Conservation (phyloP, 805 yeast species). For the Lipomyces sp. region DNA sequence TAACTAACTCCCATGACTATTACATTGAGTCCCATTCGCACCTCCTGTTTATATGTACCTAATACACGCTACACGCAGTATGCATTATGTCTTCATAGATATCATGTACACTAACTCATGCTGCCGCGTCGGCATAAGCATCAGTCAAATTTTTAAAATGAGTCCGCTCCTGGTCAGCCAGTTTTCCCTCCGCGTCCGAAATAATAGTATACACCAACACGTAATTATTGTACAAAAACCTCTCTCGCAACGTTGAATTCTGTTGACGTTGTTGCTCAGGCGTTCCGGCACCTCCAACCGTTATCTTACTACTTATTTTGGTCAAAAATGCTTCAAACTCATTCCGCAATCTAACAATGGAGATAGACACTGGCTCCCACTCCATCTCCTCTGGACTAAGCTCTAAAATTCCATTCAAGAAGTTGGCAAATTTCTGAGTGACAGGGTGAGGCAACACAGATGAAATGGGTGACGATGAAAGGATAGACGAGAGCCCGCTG, state of each 20-base stretch:
- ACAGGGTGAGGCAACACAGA: constrained; percentile 59
- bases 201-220: constrained; percentile 65
- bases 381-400: constrained; percentile 51
- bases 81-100: not conserved
- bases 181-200: constrained; percentile 50
- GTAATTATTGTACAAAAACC: constrained; percentile 75
- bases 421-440: constrained; percentile 79
- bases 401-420: constrained; percentile 70
- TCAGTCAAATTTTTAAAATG: constrained; percentile 54
- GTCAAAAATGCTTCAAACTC: constrained; percentile 82
- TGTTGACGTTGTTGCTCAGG: constrained; percentile 49
- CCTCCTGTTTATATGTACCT: not conserved
- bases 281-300: constrained; percentile 2
- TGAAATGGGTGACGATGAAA: constrained; percentile 20
- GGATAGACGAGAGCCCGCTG: constrained; percentile 15
- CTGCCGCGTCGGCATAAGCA: constrained; percentile 47
- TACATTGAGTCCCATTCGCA: not conserved
- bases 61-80: not conserved
- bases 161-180: constrained; percentile 51
- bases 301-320: constrained; percentile 58
- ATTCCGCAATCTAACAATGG: constrained; percentile 69
- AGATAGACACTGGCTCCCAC: constrained; percentile 72
- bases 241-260: constrained; percentile 53
- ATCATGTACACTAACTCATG: not conserved
- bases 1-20: not conserved